phyloP scores from a whole-genome alignment of 192 early-diverging fungal genomes.

The Lobulomyces angularis region DNA sequence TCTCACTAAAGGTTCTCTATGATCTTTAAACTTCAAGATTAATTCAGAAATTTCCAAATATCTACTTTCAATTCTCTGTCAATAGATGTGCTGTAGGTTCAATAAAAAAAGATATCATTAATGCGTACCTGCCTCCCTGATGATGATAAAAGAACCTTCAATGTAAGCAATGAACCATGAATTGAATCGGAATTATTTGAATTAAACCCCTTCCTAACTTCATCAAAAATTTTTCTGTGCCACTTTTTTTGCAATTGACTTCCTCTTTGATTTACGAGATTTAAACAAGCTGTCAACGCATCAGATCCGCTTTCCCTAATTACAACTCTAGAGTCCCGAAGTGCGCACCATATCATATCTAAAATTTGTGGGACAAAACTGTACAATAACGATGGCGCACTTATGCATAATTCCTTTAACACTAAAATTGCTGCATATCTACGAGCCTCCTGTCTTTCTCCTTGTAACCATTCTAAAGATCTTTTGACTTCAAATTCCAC shows the following conservation, averaged over 20 bases:
- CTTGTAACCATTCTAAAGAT: constrained; percentile 75
- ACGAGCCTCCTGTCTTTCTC: constrained; percentile 63
- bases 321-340: constrained; percentile 65
- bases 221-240: constrained; percentile 73
- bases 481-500: constrained; percentile 75
- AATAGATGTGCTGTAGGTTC: background rate
- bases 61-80: constrained; percentile 70
- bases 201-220: constrained; percentile 60
- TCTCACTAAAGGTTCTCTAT: constrained; percentile 65
- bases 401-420: constrained; percentile 55
- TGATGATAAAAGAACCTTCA: constrained; percentile 65
- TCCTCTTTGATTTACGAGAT: constrained; percentile 68
- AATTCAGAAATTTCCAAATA: constrained; percentile 65
- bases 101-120: background rate
- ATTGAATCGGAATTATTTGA: constrained; percentile 59
- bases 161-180: constrained; percentile 76
- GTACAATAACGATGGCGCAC: constrained; percentile 72
- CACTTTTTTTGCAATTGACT: constrained; percentile 42
- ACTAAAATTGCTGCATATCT: constrained; percentile 74
- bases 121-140: constrained; percentile 49
- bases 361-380: constrained; percentile 68
- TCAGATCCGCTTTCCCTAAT: constrained; percentile 76
- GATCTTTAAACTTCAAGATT: constrained; percentile 63
- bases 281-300: constrained; percentile 61
- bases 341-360: constrained; percentile 68